Conservation (phyloP, 1,284 basidiomycete species). For the Marasmius fiardii region DNA sequence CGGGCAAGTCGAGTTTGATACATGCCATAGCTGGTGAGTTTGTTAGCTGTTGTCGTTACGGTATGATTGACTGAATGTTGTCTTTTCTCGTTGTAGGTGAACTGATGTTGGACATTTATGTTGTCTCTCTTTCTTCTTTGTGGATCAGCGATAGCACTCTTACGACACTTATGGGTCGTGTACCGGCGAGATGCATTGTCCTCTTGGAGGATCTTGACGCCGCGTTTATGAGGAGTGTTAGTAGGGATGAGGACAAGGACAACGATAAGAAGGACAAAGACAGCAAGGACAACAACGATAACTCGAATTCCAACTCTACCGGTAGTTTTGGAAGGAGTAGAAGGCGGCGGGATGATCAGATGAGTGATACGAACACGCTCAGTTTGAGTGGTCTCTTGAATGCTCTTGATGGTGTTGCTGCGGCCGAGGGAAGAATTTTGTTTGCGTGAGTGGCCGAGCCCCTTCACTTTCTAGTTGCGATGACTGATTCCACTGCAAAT, state of each 20-base stretch:
- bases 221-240: conserved; percentile 72
- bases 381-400: conserved; percentile 80
- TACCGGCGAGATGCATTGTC: conserved; percentile 79
- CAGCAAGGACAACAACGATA: conserved; percentile 18
- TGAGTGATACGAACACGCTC: conserved; percentile 77
- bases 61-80: conserved; percentile 8
- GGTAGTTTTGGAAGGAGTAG: conserved; percentile 28
- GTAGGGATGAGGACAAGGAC: conserved; percentile 50
- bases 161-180: conserved; percentile 75
- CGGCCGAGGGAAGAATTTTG: conserved; percentile 76
- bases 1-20: conserved; percentile 79
- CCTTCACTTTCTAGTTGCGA: not conserved
- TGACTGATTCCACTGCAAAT: conserved; percentile 3
- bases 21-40: conserved; percentile 82
- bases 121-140: conserved; percentile 41
- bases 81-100: too few species aligned
- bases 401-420: conserved; percentile 83
- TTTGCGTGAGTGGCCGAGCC: conserved; percentile 62
- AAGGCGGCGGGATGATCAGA: conserved; percentile 50
- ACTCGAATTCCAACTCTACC: conserved; percentile 13
- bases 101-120: conserved; percentile 69
- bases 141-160: conserved; percentile 70
- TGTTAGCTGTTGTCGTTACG: conserved; percentile 67
- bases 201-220: conserved; percentile 84
- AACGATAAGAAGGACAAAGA: conserved; percentile 34